phyloP scores from a whole-genome alignment of 2,329 filamentous ascomycete species.

The Aspergillaceae sp. region DNA sequence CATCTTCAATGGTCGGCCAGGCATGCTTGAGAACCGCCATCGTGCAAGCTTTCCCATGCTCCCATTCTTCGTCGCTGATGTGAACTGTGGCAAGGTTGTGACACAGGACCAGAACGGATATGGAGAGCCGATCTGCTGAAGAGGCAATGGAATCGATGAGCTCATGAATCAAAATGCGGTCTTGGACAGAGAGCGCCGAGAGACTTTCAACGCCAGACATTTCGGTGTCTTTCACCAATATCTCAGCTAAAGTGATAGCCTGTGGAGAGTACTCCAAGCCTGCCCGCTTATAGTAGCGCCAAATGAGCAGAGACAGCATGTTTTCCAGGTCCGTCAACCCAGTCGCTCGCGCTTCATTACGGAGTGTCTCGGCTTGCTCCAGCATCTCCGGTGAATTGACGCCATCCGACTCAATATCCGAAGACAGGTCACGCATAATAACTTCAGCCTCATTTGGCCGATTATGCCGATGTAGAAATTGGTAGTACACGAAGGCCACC shows the following conservation, averaged over 20 bases:
- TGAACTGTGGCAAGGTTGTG: constrained; percentile 26
- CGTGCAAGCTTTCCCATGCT: constrained; percentile 18
- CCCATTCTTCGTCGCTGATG: constrained; percentile 25
- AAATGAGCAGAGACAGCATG: constrained; percentile 23
- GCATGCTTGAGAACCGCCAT: constrained; percentile 24
- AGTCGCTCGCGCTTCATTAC: constrained; percentile 24
- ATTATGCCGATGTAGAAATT: constrained; percentile 24
- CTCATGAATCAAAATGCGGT: constrained; percentile 23
- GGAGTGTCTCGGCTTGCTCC: constrained; percentile 21
- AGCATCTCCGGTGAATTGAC: constrained; percentile 24
- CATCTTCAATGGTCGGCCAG: constrained; percentile 24
- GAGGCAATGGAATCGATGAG: constrained; percentile 26
- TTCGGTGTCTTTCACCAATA: constrained; percentile 16
- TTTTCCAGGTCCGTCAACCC: constrained; percentile 23
- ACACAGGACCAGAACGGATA: constrained; percentile 21
- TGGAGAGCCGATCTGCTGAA: constrained; percentile 12
- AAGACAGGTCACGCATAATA: constrained; percentile 24
- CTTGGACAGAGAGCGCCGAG: constrained; percentile 14
- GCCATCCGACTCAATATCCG: constrained; percentile 24
- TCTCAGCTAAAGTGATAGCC: constrained; percentile 20
- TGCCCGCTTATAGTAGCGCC: constrained; percentile 26
- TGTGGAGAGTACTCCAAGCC: constrained; percentile 23
- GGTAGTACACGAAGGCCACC: constrained; percentile 26
- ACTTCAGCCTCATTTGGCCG: constrained; percentile 22
- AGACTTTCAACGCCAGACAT: constrained; percentile 15